Percentiles rank a stretch among this genome's conserved stretches.
These are phyloP conservation scores for Rhizopus sp. DNA, from an alignment of 371 early-diverging fungal genomes.

Conservation along the genomic window DNA sequence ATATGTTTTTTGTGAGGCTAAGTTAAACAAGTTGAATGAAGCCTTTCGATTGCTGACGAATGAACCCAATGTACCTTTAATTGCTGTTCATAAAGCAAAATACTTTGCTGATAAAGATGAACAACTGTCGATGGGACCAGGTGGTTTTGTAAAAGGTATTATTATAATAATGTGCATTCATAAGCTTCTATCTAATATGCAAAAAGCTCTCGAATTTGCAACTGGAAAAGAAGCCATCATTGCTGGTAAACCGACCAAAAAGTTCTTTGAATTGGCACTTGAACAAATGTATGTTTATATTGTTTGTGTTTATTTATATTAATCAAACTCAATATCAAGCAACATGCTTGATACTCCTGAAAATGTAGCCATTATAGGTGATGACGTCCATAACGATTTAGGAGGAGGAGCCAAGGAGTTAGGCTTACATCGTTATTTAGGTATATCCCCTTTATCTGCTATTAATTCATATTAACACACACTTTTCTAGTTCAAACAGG, in stretches of 20 bases:
- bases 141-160: slow-evolving; percentile 75
- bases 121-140: slow-evolving; percentile 79
- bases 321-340: slow-evolving; percentile 17
- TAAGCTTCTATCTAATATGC: neutral
- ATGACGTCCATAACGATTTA: slow-evolving; percentile 80
- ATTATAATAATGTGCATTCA: neutral
- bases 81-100: slow-evolving; percentile 82
- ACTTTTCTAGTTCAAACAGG: slow-evolving; percentile 71
- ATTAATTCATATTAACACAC: neutral
- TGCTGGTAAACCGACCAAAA: slow-evolving; percentile 83
- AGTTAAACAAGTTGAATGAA: slow-evolving; percentile 52
- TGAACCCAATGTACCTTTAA: slow-evolving; percentile 41
- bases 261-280: slow-evolving; percentile 77
- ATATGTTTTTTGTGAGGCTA: too few species aligned
- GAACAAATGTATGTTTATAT: slow-evolving; percentile 59
- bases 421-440: slow-evolving; percentile 71
- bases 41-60: slow-evolving; percentile 65
- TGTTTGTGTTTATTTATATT: neutral
- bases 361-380: slow-evolving; percentile 82
- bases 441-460: slow-evolving; percentile 22
- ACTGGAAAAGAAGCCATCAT: slow-evolving; percentile 64
- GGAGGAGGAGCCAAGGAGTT: slow-evolving; percentile 74
- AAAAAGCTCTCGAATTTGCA: slow-evolving; percentile 72
- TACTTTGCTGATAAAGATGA: slow-evolving; percentile 70
- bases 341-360: slow-evolving; percentile 36